Base-by-base conservation (phyloP, 495 filamentous ascomycete species). In the Podospora bellae-mahoneyi region DNA sequence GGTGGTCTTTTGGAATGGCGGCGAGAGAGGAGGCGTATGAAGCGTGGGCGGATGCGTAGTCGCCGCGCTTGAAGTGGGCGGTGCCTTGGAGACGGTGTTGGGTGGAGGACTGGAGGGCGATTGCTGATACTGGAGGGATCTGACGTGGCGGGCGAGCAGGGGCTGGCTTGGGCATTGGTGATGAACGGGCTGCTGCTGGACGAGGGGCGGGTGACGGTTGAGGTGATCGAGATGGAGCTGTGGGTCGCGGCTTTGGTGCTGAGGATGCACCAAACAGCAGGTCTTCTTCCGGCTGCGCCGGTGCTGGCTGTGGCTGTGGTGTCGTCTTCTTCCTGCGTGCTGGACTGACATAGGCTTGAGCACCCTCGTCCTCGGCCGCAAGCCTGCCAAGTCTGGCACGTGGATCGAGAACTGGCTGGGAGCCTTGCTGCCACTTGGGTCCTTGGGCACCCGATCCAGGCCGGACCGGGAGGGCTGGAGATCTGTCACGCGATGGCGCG, bases 1-100 rank as follows among this genome's bases (percentile, higher is more conserved):
- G 92, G 75, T 98, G 96, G n/a, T 84, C 84, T 15, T 86, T 77
- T 7, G 95, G 96, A 30, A 99, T 82, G 64, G 85, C 85, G 4
- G 83, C 75, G 7, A 98, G 85, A 2, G 95, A 91, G 48, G 86
- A 82, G 0, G 90, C 88, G 81, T 97, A 99, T 13, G 88, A 86
- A 62, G 87, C 84, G 70, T 97, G 91, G 0, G 95, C 96, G 3
- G 88, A 83, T 16, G 91, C 89, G 77, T 92, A 99, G 77, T 99
- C 95, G 44, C 95, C 95, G 27, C 91, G 87, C 78, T 97, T 98
- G 83, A 97, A 99, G 70, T 93, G 89, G 65, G 88, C 89, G 13
- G 92, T 90, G 32, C 94, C 96, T 64, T 88, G 88, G 64, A 88
- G 83, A 19, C 96, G 90, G 64, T 93, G 83, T n/a, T 86, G 82